Percentiles rank a stretch among this genome's conserved stretches.
Evolutionary conservation across 2,329 filamentous ascomycete genomes (phyloP).

Genomic region (Fusarium sp.): DNA sequence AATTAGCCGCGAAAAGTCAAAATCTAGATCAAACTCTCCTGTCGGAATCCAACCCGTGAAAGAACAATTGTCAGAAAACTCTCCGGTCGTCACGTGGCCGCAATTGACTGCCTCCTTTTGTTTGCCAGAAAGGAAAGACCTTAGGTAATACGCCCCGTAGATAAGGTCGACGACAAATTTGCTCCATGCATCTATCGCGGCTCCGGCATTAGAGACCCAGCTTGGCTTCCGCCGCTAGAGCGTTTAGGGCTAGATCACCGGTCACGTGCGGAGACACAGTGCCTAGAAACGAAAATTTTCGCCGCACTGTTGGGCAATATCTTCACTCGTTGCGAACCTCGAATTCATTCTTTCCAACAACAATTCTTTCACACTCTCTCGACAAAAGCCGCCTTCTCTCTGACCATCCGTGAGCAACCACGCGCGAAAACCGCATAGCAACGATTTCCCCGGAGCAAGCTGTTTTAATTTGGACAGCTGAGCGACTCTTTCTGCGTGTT

Average conservation of each 20-base stretch:
- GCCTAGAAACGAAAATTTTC: conserved; percentile 42
- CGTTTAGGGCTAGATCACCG: neutral
- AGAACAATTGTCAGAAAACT: neutral
- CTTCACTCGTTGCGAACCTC: conserved; percentile 40
- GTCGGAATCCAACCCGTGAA: neutral
- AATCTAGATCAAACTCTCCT: neutral
- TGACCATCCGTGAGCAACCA: conserved; percentile 14
- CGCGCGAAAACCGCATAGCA: conserved; percentile 12
- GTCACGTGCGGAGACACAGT: conserved; percentile 46
- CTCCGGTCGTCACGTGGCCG: conserved; percentile 13
- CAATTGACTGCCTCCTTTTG: conserved; percentile 10
- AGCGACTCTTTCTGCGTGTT: neutral
- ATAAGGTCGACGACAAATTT: conserved; percentile 21
- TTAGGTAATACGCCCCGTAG: neutral
- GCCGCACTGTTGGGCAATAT: conserved; percentile 50
- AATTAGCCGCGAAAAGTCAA: neutral
- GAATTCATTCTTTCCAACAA: conserved; percentile 25
- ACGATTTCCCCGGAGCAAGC: conserved; percentile 14
- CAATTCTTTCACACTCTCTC: conserved; percentile 28
- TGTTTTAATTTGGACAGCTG: conserved; percentile 32
- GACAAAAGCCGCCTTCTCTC: conserved; percentile 15
- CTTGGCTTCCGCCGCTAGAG: conserved; percentile 36
- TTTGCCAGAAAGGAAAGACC: neutral
- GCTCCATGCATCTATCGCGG: conserved; percentile 45
- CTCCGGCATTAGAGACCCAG: conserved; percentile 15